Conservation (phyloP, 179 eudicot genomes). For the Silene vulgaris region DNA sequence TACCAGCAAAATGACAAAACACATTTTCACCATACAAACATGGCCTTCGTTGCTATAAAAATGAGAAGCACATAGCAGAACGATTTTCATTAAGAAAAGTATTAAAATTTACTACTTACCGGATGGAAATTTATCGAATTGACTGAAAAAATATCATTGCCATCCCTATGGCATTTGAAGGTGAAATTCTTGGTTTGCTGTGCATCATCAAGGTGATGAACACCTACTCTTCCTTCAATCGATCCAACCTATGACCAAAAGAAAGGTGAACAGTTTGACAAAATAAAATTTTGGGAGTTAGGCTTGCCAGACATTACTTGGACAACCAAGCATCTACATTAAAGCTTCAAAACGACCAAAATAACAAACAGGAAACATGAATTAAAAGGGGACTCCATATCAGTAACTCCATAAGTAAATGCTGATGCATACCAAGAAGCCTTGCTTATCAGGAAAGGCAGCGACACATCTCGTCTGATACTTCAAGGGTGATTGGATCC, state of each 20-base stretch:
- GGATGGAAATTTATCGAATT: slow-evolving; percentile 84
- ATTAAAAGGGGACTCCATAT: not conserved
- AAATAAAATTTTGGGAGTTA: too few relatives aligned
- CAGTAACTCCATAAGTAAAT: not conserved
- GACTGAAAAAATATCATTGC: slow-evolving; percentile 69
- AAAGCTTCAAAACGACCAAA: slow-evolving; percentile 1
- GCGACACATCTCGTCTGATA: slow-evolving; percentile 92
- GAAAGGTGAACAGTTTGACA: slow-evolving; percentile 25
- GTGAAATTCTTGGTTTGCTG: slow-evolving; percentile 83
- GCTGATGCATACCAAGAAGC: slow-evolving; percentile 61
- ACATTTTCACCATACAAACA: too few relatives aligned
- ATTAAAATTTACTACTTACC: slow-evolving; percentile 34
- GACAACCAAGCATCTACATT: not conserved
- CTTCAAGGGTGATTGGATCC: slow-evolving; percentile 76
- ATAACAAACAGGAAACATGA: not conserved
- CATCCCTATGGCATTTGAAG: slow-evolving; percentile 91
- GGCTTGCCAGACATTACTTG: slow-evolving; percentile 45
- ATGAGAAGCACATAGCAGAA: too few relatives aligned
- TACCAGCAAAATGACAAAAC: too few relatives aligned
- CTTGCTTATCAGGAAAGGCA: slow-evolving; percentile 95
- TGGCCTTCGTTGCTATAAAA: too few relatives aligned
- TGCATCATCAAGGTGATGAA: slow-evolving; percentile 89
- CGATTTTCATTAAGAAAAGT: not conserved
- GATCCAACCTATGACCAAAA: slow-evolving; percentile 69
- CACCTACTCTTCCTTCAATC: slow-evolving; percentile 96